Evolutionary conservation across 441 rosid genomes (phyloP).

Genomic region (Gossypium gossypioides): DNA sequence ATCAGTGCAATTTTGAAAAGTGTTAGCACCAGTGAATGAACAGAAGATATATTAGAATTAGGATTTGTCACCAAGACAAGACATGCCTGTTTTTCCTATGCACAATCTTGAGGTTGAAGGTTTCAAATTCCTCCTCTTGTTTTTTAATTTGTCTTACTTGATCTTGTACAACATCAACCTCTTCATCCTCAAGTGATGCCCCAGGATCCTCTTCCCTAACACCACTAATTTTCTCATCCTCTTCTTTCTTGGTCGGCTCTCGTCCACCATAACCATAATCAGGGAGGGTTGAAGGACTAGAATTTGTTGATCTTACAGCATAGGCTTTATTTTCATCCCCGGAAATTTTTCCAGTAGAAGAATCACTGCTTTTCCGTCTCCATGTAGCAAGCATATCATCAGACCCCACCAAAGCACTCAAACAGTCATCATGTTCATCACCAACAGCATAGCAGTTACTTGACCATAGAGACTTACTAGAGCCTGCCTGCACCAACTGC

Average conservation of each 20-base stretch:
- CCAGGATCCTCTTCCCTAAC: constrained; percentile 57
- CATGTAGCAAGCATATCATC: constrained; percentile 63
- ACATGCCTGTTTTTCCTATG: constrained; percentile 92
- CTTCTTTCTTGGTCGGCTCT: constrained; percentile 47
- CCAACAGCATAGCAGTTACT: constrained; percentile 34
- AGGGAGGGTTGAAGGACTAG: constrained; percentile 57
- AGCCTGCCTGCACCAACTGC: constrained; percentile 38
- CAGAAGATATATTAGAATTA: background rate
- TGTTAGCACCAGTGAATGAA: constrained; percentile 13
- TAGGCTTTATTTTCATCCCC: constrained; percentile 46
- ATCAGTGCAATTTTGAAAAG: background rate
- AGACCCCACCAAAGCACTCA: constrained; percentile 40
- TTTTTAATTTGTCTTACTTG: constrained; percentile 91
- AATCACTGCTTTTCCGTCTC: constrained; percentile 70
- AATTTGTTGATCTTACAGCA: constrained; percentile 48
- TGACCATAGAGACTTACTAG: constrained; percentile 56
- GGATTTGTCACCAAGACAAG: constrained; percentile 10
- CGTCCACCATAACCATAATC: constrained; percentile 47
- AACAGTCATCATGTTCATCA: constrained; percentile 42
- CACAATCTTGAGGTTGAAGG: constrained; percentile 87
- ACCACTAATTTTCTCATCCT: constrained; percentile 37
- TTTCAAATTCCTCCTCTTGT: constrained; percentile 95
- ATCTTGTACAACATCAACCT: constrained; percentile 88
- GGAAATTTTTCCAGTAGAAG: constrained; percentile 58
- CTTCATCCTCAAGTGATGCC: constrained; percentile 74